Base-by-base conservation (phyloP, 495 filamentous ascomycete species). In the Hypoxylon intermedium region DNA sequence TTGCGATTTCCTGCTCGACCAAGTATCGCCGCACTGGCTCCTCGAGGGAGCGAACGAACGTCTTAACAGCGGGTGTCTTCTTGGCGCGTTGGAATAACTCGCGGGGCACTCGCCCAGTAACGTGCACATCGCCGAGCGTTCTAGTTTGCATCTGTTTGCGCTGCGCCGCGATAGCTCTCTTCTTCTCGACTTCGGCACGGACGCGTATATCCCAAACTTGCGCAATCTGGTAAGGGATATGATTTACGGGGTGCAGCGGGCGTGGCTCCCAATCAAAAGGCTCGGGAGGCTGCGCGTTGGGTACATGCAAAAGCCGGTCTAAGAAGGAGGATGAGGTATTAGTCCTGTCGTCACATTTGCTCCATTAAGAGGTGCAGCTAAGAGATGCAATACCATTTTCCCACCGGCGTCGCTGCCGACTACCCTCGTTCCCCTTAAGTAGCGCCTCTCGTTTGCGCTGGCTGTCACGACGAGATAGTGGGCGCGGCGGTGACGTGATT, bases 401-500 rank as follows among this genome's bases (percentile, higher is more conserved):
- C 92, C 92, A 97, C 34, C 93, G 82, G 67, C 91, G 88, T 41
- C 94, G 82, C 51, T 92, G 85, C 37, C 93, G 83, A 57, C 85
- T 92, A n/a, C 94, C 94, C 67, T 96, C 91, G 62, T 92, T 96
- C 43, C 93, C 94, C 74, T 90, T 93, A n/a, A 92, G 76, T 45
- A 95, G 64, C 7, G 87, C 86, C 67, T 97, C 93, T 20, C 93
- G 72, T 34, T 66, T 67, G 34, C 71, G 71, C 63, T 74, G 67
- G 57, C 75, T 82, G 38, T 83, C 81, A 5, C 81, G 74, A 20
- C 68, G 65, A 37, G 73, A 73, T 0, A 62, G 67, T 20, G 75
- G 68, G 7, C 71, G 69, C 38, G 67, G 73, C 21, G 72, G 75
- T 9, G 74, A 67, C 2, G 65, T 64, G 33, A 71, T 67, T 18